Evolutionary conservation across 192 early-diverging fungal genomes (phyloP).

Genomic region (Rhizophagus sp.): DNA sequence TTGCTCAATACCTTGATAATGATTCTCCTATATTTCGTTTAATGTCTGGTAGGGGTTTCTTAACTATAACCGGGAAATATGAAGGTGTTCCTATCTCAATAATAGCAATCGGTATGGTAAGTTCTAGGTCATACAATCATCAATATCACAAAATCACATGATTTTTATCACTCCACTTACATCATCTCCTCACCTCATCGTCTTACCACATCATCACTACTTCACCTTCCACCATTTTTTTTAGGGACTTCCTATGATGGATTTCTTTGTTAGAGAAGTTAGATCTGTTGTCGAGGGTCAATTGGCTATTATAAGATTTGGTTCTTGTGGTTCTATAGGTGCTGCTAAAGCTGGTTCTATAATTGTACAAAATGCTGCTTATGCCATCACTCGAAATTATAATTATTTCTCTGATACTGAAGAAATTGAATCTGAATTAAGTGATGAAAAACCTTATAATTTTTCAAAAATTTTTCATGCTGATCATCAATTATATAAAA

Average conservation of each 20-base stretch:
- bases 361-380: constrained; percentile 66
- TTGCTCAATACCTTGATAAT: constrained; percentile 64
- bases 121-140: too few relatives aligned
- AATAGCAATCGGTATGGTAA: constrained; percentile 66
- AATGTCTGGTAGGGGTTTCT: constrained; percentile 73
- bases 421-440: constrained; percentile 21
- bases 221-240: too few relatives aligned
- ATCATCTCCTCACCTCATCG: too few relatives aligned
- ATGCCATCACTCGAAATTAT: constrained; percentile 69
- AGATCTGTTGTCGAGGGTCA: constrained; percentile 77
- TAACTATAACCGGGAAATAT: constrained; percentile 85
- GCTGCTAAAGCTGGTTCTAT: constrained; percentile 59
- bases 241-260: constrained; percentile 81
- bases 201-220: too few relatives aligned
- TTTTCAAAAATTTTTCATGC: constrained; percentile 62
- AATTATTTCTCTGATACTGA: constrained; percentile 60
- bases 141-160: too few relatives aligned
- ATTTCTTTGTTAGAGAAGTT: constrained; percentile 90
- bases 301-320: constrained; percentile 78
- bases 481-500: constrained; percentile 56
- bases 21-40: constrained; percentile 47
- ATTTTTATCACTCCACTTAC: too few relatives aligned
- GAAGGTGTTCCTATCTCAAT: constrained; percentile 74
- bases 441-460: constrained; percentile 54
- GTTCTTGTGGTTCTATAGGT: constrained; percentile 82